Conservation (phyloP, 345 rosid species). For the Salix dunnii region DNA sequence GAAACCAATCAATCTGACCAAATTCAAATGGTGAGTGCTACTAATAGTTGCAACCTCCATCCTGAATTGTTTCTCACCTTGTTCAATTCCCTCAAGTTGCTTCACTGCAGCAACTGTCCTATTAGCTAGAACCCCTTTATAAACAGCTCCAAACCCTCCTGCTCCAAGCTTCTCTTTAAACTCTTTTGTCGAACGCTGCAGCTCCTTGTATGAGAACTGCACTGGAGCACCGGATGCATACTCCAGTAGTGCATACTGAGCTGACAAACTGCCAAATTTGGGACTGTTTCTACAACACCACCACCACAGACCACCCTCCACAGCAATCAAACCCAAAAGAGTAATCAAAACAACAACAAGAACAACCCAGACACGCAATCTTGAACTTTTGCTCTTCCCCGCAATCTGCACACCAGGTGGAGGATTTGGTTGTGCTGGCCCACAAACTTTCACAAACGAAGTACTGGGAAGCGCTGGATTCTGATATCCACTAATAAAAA, state of each 20-base stretch:
- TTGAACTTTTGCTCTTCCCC: slow-evolving; percentile 18
- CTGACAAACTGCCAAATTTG: slow-evolving; percentile 39
- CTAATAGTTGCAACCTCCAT: slow-evolving; percentile 35
- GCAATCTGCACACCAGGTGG: background rate
- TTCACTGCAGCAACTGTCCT: slow-evolving; percentile 25
- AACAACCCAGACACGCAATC: slow-evolving; percentile 29
- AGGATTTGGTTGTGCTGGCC: slow-evolving; percentile 40
- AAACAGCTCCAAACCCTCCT: slow-evolving; percentile 28
- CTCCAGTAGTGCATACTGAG: slow-evolving; percentile 57
- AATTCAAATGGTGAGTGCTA: slow-evolving; percentile 33
- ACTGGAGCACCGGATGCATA: slow-evolving; percentile 58
- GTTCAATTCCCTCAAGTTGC: slow-evolving; percentile 31
- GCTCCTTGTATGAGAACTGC: slow-evolving; percentile 27
- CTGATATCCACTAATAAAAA: slow-evolving; percentile 47
- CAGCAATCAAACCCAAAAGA: slow-evolving; percentile 36
- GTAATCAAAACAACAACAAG: slow-evolving; percentile 37
- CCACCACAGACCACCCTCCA: slow-evolving; percentile 55
- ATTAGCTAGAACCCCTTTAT: slow-evolving; percentile 24
- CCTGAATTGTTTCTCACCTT: slow-evolving; percentile 31
- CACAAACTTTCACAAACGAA: slow-evolving; percentile 62
- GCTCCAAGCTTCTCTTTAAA: slow-evolving; percentile 33
- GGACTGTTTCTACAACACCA: slow-evolving; percentile 51
- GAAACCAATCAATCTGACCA: slow-evolving; percentile 29
- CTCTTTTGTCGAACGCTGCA: slow-evolving; percentile 19
- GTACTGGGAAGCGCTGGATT: slow-evolving; percentile 58